phyloP scores from a whole-genome alignment of 805 yeast species.

The Monosporozyma yasuniensis region DNA sequence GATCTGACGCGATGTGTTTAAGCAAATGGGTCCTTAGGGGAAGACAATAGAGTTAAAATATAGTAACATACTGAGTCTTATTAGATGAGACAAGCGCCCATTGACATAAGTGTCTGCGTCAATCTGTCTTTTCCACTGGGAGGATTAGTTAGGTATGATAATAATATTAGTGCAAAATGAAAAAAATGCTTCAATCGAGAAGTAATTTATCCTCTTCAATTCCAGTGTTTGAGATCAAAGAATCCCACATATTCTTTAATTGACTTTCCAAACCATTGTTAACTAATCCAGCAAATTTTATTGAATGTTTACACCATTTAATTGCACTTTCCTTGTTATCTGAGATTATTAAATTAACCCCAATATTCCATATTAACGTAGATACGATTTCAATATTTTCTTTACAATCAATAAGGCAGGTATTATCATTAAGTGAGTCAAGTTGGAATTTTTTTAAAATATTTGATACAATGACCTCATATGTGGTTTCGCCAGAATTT shows the following conservation, averaged over 20 bases:
- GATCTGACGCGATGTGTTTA: neutral
- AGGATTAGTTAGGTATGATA: no score
- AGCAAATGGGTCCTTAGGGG: no score
- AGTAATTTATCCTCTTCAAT: no score
- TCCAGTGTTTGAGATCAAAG: slow-evolving; percentile 14
- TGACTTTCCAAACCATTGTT: slow-evolving; percentile 21
- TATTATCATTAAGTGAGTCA: neutral
- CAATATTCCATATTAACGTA: slow-evolving; percentile 34
- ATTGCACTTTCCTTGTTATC: slow-evolving; percentile 17
- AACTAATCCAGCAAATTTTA: slow-evolving; percentile 21
- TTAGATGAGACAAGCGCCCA: neutral
- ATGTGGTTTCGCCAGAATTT: neutral
- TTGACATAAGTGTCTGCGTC: neutral
- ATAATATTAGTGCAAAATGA: no score
- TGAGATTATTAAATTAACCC: slow-evolving; percentile 24
- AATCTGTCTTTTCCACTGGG: no score
- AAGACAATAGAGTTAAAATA: no score
- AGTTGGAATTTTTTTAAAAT: neutral
- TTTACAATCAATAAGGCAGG: slow-evolving; percentile 1
- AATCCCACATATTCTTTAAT: slow-evolving; percentile 24
- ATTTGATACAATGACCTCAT: neutral
- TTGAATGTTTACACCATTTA: slow-evolving; percentile 26
- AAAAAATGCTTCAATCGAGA: no score
- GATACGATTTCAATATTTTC: slow-evolving; percentile 33
- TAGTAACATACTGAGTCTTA: no score